A percentile compares a stretch with the other conserved stretches of the same genome.
phyloP scores from a whole-genome alignment of 192 early-diverging fungal species.

The Coemansia sp. region DNA sequence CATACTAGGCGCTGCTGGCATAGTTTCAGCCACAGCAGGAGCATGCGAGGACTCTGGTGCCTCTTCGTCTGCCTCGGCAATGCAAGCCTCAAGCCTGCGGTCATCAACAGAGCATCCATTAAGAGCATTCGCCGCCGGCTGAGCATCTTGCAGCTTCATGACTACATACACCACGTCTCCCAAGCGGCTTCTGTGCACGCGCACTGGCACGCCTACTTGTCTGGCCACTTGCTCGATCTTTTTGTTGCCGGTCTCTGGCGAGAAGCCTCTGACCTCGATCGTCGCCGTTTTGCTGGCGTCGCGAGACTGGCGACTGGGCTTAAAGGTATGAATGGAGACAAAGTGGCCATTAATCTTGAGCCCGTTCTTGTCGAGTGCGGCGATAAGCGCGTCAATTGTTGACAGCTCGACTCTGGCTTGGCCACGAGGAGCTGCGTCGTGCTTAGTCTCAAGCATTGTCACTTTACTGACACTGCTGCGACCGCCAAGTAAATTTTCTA shows the following conservation, averaged over 20 bases:
- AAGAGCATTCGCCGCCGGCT: conserved; percentile 15
- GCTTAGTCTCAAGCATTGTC: conserved; percentile 22
- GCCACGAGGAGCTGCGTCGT: conserved; percentile 20
- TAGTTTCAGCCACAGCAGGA: not conserved
- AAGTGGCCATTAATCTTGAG: conserved; percentile 17
- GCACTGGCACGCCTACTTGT: conserved; percentile 21
- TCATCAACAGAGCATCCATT: conserved; percentile 28
- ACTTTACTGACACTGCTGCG: conserved; percentile 4
- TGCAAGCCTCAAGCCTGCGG: conserved; percentile 7
- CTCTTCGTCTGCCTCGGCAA: not conserved
- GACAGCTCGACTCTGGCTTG: conserved; percentile 28
- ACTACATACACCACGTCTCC: conserved; percentile 32
- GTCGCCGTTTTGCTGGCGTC: not conserved
- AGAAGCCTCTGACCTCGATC: conserved; percentile 40
- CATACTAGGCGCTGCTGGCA: conserved; percentile 2
- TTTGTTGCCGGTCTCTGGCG: conserved; percentile 39
- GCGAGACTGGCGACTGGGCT: conserved; percentile 12
- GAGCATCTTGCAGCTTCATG: conserved; percentile 30
- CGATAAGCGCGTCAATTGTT: conserved; percentile 21
- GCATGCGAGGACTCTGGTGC: not conserved
- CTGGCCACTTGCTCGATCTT: conserved; percentile 36
- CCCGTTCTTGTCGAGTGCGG: conserved; percentile 46
- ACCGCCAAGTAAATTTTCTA: conserved; percentile 28
- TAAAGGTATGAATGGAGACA: conserved; percentile 43
- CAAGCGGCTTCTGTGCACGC: conserved; percentile 31